Conservation (phyloP, 2,329 filamentous ascomycete genomes). For the Fusarium concolor region DNA sequence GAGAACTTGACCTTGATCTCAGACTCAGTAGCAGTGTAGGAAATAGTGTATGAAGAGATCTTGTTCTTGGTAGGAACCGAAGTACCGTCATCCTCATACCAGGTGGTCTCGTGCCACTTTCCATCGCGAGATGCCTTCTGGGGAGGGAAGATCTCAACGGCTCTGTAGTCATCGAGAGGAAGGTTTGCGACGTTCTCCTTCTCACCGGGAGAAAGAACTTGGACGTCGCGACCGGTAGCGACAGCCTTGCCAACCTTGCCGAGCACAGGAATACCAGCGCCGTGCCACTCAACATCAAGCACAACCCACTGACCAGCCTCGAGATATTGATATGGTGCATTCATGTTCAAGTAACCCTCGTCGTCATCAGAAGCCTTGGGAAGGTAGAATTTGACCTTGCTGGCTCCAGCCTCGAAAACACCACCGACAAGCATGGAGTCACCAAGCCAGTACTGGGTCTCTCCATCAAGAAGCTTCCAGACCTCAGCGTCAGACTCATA, state of each 20-base stretch:
- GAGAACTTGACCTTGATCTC: slow-evolving; percentile 46
- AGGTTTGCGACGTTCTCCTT: slow-evolving; percentile 54
- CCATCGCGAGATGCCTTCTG: slow-evolving; percentile 17
- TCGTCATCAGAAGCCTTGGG: slow-evolving; percentile 66
- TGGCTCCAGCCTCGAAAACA: slow-evolving; percentile 71
- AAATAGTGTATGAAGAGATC: slow-evolving; percentile 50
- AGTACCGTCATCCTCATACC: slow-evolving; percentile 56
- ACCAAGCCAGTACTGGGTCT: slow-evolving; percentile 80
- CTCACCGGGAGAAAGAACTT: slow-evolving; percentile 52
- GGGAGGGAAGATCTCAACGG: slow-evolving; percentile 58
- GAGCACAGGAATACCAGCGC: slow-evolving; percentile 55
- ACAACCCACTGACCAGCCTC: slow-evolving; percentile 56
- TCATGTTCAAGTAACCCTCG: slow-evolving; percentile 71
- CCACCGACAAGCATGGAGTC: slow-evolving; percentile 74
- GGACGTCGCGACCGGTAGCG: slow-evolving; percentile 53
- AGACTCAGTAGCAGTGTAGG: slow-evolving; percentile 37
- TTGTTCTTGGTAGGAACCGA: slow-evolving; percentile 47
- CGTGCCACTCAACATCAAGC: slow-evolving; percentile 57
- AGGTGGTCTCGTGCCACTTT: slow-evolving; percentile 47
- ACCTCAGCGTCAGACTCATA: slow-evolving; percentile 75
- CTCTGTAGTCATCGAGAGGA: slow-evolving; percentile 57
- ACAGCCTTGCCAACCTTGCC: slow-evolving; percentile 55
- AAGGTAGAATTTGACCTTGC: slow-evolving; percentile 69
- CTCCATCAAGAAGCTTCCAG: slow-evolving; percentile 74
- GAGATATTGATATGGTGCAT: slow-evolving; percentile 69